Evolutionary conservation across 1,284 basidiomycete species (phyloP).

Genomic region (Ceratobasidium sp.): DNA sequence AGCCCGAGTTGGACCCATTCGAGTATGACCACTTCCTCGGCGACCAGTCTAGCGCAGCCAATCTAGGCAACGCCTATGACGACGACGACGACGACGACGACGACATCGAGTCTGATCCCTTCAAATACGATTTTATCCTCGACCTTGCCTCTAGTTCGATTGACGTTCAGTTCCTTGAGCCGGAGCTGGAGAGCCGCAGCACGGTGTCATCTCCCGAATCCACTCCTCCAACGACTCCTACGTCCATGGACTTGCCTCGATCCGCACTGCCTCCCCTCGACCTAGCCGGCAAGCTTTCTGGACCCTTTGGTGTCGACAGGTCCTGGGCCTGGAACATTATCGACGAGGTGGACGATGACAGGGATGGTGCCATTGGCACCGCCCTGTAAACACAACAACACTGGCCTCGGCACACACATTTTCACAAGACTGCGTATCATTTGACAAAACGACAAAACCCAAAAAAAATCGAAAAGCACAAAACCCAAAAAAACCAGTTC

Average conservation of each 20-base stretch:
- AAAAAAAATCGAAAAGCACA: not conserved
- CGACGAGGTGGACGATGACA: not conserved
- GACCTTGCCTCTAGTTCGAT: not conserved
- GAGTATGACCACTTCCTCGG: not conserved
- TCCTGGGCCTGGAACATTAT: not conserved
- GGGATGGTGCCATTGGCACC: constrained; percentile 8
- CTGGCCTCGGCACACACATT: not conserved
- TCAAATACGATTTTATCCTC: not conserved
- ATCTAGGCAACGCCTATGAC: not conserved
- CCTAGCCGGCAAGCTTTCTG: not conserved
- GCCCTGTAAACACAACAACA: constrained; percentile 4
- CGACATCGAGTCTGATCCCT: not conserved
- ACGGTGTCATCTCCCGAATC: not conserved
- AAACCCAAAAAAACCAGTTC: not conserved
- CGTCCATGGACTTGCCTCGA: not conserved
- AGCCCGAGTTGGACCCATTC: not conserved
- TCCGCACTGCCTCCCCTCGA: not conserved
- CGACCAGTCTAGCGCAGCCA: not conserved
- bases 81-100: not conserved
- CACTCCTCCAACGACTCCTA: not conserved
- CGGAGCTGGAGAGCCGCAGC: not conserved
- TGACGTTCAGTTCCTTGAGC: not conserved
- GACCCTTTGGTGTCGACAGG: not conserved
- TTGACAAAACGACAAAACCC: constrained; percentile 2
- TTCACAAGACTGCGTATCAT: not conserved